A percentile compares a stretch with the other conserved stretches of the same genome.
Evolutionary conservation across 2,329 filamentous ascomycete species (phyloP).

Genomic region (Pestalotiopsis sp.): DNA sequence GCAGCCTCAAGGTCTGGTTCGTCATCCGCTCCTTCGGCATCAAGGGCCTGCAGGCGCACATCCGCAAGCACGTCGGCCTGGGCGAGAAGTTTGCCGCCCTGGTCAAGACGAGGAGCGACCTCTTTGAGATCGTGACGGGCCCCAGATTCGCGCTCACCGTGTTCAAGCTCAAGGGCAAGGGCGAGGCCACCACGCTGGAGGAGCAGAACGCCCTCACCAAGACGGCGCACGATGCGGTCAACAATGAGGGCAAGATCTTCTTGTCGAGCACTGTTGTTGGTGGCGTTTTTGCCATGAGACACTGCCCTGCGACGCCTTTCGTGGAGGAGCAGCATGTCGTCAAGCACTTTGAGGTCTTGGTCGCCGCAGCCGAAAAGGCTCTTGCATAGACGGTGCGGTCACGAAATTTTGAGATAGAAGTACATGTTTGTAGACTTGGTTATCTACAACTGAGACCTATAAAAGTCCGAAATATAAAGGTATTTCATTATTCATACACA

Average conservation of each 20-base stretch:
- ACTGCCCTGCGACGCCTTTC: slow-evolving; percentile 73
- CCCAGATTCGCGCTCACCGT: slow-evolving; percentile 81
- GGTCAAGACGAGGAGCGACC: slow-evolving; percentile 60
- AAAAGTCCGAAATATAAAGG: background rate
- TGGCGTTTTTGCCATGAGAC: slow-evolving; percentile 76
- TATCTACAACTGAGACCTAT: too few relatives aligned
- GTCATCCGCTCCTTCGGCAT: slow-evolving; percentile 84
- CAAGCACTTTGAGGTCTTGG: slow-evolving; percentile 74
- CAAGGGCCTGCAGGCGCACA: slow-evolving; percentile 72
- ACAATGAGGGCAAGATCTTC: slow-evolving; percentile 76
- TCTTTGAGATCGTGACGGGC: slow-evolving; percentile 76
- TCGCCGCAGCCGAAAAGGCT: slow-evolving; percentile 60
- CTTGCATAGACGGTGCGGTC: background rate
- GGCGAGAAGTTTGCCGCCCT: slow-evolving; percentile 72
- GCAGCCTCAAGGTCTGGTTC: slow-evolving; percentile 93
- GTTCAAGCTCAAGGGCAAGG: slow-evolving; percentile 61
- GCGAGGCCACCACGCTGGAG: slow-evolving; percentile 32
- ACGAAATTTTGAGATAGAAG: background rate
- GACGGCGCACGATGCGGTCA: slow-evolving; percentile 74
- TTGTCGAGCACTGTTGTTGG: slow-evolving; percentile 77
- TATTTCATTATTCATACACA: background rate
- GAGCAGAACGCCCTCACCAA: slow-evolving; percentile 71
- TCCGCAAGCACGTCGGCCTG: slow-evolving; percentile 68
- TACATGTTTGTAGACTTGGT: background rate
- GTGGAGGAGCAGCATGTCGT: slow-evolving; percentile 74